These are phyloP conservation scores for Pinus albicaulis DNA, from an alignment of 75 land plant species.

Conservation along the genomic window DNA sequence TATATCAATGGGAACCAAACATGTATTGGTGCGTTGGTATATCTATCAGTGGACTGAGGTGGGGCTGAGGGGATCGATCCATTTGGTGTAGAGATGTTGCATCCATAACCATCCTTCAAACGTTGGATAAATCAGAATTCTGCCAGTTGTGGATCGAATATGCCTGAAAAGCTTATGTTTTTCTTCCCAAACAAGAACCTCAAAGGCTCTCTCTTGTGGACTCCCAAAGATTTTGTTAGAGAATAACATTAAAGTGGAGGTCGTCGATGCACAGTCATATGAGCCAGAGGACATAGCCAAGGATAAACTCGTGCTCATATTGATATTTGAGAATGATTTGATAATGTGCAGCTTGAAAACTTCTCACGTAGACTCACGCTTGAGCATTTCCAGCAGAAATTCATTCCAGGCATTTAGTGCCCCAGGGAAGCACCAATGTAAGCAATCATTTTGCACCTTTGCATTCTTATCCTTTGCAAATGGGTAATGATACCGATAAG, in stretches of 20 bases:
- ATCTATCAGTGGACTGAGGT: too few relatives aligned
- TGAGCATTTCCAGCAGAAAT: constrained; percentile 57
- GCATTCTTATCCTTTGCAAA: constrained; percentile 46
- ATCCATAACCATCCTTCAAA: too few relatives aligned
- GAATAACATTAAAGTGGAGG: constrained; percentile 27
- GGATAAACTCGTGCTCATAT: constrained; percentile 62
- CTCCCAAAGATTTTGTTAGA: constrained; percentile 33
- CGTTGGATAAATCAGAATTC: too few relatives aligned
- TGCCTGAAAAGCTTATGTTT: constrained; percentile 56
- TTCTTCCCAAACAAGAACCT: constrained; percentile 75
- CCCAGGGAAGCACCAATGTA: constrained; percentile 99
- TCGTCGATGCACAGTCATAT: constrained; percentile 58
- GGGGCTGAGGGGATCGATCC: too few relatives aligned
- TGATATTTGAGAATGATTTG: too few relatives aligned
- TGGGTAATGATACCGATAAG: constrained; percentile 71
- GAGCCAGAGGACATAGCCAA: constrained; percentile 89
- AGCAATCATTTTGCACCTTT: constrained; percentile 67
- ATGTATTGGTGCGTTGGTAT: too few relatives aligned
- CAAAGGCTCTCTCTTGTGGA: constrained; percentile 60
- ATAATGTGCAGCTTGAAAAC: too few relatives aligned
- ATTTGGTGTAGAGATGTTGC: too few relatives aligned
- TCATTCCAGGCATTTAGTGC: constrained; percentile 93
- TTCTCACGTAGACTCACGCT: not conserved
- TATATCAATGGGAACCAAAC: too few relatives aligned
- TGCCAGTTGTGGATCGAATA: not conserved